A percentile compares a stretch with the other conserved stretches of the same genome.
Evolutionary conservation across 1,284 basidiomycete genomes (phyloP).

Genomic region (Cryptococcus sp.): DNA sequence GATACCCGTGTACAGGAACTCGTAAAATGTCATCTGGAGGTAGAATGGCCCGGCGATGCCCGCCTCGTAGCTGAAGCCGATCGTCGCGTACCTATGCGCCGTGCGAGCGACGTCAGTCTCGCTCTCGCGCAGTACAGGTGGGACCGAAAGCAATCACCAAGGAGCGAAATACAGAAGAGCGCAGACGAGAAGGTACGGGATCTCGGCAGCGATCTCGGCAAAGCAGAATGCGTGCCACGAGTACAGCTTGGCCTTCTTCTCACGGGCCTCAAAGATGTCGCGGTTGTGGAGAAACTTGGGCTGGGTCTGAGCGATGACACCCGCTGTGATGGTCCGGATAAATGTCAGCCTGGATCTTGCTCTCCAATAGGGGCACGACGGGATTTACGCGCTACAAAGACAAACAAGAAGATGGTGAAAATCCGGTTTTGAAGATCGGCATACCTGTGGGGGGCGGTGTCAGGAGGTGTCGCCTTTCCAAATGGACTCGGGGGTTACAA

Average conservation of each 20-base stretch:
- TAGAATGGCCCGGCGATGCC: conserved; percentile 38
- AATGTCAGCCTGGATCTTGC: not conserved
- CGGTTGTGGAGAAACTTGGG: conserved; percentile 48
- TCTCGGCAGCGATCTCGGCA: conserved; percentile 44
- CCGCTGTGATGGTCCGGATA: conserved; percentile 9
- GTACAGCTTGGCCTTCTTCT: conserved; percentile 47
- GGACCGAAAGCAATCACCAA: conserved; percentile 16
- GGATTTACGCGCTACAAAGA: conserved; percentile 35
- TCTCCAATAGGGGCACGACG: no score
- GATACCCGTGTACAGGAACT: conserved; percentile 48
- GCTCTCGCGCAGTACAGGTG: no score
- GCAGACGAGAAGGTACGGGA: conserved; percentile 42
- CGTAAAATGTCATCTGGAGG: conserved; percentile 45
- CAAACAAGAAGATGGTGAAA: conserved; percentile 44
- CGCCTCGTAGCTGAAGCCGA: conserved; percentile 27
- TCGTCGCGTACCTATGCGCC: conserved; percentile 26
- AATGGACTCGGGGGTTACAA: no score
- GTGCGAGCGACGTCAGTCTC: no score
- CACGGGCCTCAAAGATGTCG: conserved; percentile 46
- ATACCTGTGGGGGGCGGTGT: conserved; percentile 2
- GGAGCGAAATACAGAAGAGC: conserved; percentile 35
- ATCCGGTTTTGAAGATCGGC: conserved; percentile 27
- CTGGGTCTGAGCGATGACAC: conserved; percentile 45
- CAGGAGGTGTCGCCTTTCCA: no score
- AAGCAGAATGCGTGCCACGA: conserved; percentile 36